Base-by-base conservation (phyloP, 139 green algal species). In the Haematococcus lacustris region DNA sequence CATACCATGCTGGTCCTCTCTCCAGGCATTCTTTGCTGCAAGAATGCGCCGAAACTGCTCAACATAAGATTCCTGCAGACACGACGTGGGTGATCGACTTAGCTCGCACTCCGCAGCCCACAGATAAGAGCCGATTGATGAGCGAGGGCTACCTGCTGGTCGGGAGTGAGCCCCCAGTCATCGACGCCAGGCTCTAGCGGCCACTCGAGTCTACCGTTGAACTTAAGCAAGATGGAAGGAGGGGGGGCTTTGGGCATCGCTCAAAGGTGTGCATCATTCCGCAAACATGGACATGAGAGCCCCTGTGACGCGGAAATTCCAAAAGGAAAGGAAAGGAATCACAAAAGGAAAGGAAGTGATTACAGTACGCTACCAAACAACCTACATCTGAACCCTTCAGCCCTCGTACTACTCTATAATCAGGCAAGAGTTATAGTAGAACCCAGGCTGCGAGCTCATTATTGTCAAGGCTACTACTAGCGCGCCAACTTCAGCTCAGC, bases 141-240 rank as follows among this genome's bases (percentile, higher is more conserved):
- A 7, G 47, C 28, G 6, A 33, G 67, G 9, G 3, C 5, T 7
- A 78, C 82, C 79, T 88, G 83, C 51, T 88, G 73, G 53, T 80
- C 66, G 0, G 72, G 71, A 2, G 71, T 84, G 7, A 86, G 75
- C 0, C 83, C 83, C 83, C 83, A 88, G 74, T 88, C 83, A 67
- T 88, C 83, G 0, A 35, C 1, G 9, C n/a, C 66, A 2, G 0
- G 28, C 37, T 74, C 67, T 3, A 57, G 51, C 0, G 62, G 62
- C 37, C 35, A 82, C 17, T 77, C 71, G 1, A 57, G 40, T 0
- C 53, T 39, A 0, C 76, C 71, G 1, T 74, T n/a, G 47, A 75
- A 77, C 66, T 74, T 70, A 0, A 82, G 70, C 3, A 68, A 1
- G 0, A n/a, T 6, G 0, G 26, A 43, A 26, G 69, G 75, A 2